A percentile compares a stretch with the other conserved stretches of the same genome.
Conservation (phyloP, 441 rosid species). For the Omphalea diandra region DNA sequence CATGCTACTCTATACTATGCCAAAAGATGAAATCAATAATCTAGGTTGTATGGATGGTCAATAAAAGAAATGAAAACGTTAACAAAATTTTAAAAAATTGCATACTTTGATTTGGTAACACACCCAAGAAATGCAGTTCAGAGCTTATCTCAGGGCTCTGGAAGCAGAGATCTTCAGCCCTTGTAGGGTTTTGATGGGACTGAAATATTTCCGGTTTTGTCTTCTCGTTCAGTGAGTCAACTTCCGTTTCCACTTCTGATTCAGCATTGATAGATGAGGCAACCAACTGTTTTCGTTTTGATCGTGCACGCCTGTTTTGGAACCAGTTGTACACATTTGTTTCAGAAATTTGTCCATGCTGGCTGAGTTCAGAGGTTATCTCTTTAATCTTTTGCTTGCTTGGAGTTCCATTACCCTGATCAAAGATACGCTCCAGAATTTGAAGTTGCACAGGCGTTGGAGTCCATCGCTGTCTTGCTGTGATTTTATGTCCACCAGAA, state of each 20-base stretch:
- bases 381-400: slow-evolving; percentile 98
- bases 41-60: neutral
- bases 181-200: slow-evolving; percentile 44
- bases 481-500: slow-evolving; percentile 74
- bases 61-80: neutral
- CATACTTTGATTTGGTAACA: slow-evolving; percentile 54
- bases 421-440: slow-evolving; percentile 86
- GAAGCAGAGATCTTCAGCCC: slow-evolving; percentile 72
- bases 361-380: slow-evolving; percentile 81
- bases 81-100: slow-evolving; percentile 13
- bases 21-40: neutral
- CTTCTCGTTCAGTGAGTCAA: slow-evolving; percentile 66
- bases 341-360: slow-evolving; percentile 92
- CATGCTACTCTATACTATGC: neutral
- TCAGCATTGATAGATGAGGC: slow-evolving; percentile 58
- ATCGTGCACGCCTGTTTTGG: slow-evolving; percentile 95
- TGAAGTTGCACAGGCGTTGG: slow-evolving; percentile 96
- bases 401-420: slow-evolving; percentile 96
- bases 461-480: slow-evolving; percentile 97
- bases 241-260: slow-evolving; percentile 91
- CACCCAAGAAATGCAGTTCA: slow-evolving; percentile 65
- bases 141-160: slow-evolving; percentile 77
- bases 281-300: slow-evolving; percentile 81
- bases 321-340: slow-evolving; percentile 98
- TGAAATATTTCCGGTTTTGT: slow-evolving; percentile 58